phyloP scores from a whole-genome alignment of 129 eudicot genomes.

The Escallonia herrerae region DNA sequence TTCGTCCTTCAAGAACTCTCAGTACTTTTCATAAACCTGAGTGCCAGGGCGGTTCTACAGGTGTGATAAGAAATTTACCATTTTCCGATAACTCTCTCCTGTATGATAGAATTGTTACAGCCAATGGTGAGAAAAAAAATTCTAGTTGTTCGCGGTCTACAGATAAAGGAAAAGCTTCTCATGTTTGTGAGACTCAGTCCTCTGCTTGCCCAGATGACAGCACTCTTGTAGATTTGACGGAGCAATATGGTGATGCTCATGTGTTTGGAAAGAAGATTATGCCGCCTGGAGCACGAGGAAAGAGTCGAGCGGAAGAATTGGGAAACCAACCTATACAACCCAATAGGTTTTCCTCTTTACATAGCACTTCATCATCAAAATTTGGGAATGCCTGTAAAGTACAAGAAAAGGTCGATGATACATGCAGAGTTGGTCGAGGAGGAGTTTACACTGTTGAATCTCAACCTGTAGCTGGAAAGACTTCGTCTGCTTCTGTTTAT shows the following conservation, averaged over 20 bases:
- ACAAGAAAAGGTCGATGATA: conserved; percentile 7
- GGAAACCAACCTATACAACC: conserved; percentile 14
- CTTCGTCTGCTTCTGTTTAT: conserved; percentile 19
- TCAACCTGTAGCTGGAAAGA: conserved; percentile 23
- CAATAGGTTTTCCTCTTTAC: conserved; percentile 20
- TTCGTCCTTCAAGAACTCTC: conserved; percentile 1
- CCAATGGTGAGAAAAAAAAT: conserved; percentile 20
- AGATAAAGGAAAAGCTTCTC: conserved; percentile 24
- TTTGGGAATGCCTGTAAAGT: conserved; percentile 13
- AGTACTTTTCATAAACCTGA: conserved; percentile 3
- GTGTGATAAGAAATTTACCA: conserved; percentile 17
- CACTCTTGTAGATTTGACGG: conserved; percentile 37
- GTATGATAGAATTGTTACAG: conserved; percentile 12
- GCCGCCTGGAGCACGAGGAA: background rate
- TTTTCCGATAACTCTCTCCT: conserved; percentile 18
- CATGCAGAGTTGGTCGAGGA: conserved; percentile 25
- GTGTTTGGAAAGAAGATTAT: conserved; percentile 5
- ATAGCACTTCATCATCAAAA: conserved; percentile 1
- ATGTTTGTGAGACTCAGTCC: conserved; percentile 23
- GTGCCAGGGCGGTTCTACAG: conserved; percentile 7
- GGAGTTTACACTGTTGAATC: conserved; percentile 9
- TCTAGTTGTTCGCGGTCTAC: conserved; percentile 1
- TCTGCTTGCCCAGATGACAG: conserved; percentile 12
- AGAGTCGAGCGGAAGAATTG: conserved; percentile 19
- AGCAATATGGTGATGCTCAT: conserved; percentile 15